Base-by-base conservation (phyloP, 2,329 filamentous ascomycete genomes). In the Cladosporium sp. region DNA sequence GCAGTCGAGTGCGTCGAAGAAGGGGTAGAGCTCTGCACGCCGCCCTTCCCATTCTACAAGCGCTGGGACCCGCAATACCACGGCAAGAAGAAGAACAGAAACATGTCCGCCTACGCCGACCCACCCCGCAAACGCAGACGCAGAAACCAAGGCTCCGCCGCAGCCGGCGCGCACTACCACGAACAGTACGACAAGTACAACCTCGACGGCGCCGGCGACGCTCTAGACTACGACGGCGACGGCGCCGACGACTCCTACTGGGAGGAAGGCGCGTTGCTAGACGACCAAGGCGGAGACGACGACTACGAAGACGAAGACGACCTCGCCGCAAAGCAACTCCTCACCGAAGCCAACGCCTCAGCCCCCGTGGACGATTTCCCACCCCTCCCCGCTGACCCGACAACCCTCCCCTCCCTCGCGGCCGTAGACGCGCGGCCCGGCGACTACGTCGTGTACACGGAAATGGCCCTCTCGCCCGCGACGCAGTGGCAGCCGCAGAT, bases 31-130 rank as follows among this genome's bases (percentile, higher is more conserved):
- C 74, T 95, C 40, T 86, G 80, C 47, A 79, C 88, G 29, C 91
- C 92, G 0, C 88, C 91, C 0, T 96, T 95, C 62, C 91, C 91
- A 0, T 96, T 96, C 66, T 76, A 87, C 13, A 90, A 96, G 67
- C 60, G 64, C 19, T 96, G 91, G 92, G 89, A 95, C 67, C 79
- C 81, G 3, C 85, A 89, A 54, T 87, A 91, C 61, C 77, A n/a
- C n/a, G n/a, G 34, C 29, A 42, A 20, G 19, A 36, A 48, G 27
- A 41, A 48, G 27, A 48, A 48, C 37, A 34, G 37, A 13, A 52
- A 70, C 67, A 56, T 68, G 63, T 18, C 63, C 56, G 50, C 44
- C 27, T 54, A 52, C 18, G 68, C 66, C 34, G 71, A 72, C 42
- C 64, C 69, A 22, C 68, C 70, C 19, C 68, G 67, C 32, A 80